Base-by-base conservation (phyloP, 306 rosid genomes). In the Boehmeria nivea region DNA sequence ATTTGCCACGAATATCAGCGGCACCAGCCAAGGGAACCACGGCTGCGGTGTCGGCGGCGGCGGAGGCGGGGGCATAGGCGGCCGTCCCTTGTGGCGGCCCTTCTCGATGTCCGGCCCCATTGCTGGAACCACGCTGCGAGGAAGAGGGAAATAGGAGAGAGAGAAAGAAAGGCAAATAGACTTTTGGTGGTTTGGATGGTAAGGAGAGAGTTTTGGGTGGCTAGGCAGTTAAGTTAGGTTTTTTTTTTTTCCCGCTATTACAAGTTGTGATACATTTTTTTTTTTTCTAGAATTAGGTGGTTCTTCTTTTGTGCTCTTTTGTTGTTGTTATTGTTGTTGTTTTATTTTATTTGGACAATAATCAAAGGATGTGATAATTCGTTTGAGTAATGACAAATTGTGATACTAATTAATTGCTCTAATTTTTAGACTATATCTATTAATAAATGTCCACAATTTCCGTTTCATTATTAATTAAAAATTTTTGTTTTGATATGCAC, bases 21-120 rank as follows among this genome's bases (percentile, higher is more conserved):
- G 99, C 20, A 87, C 72, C 1, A 87, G 62, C 95, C 95, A 87
- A 1, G 96, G 46, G 36, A 70, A 43, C 96, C 95, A 82, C 20
- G 54, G 68, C 21, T 46, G 34, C 2, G 88, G 68, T 0, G 43
- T 68, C 2, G 89, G 88, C 3, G 75, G 64, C 8, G 23, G 43
- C 1, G 85, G 87, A 0, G 83, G 76, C 0, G 86, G 87, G 2
- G 84, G 87, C 4, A 72, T 62, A 14, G 68, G 25, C 17, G 57
- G 42, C 22, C 57, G 52, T 12, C 55, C 42, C 16, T 51, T 60
- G 1, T 28, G 33, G 2, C 38, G 61, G n/a, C 77, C 93, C 59
- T 71, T 71, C 71, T 86, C 94, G 9, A 86, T 22, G 57, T 86
- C 82, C 13, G 43, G n/a, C 12, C 70, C 31, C 16, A 65, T 56